Conservation (phyloP, 306 rosid species). For the Cucurbita ficifolia region DNA sequence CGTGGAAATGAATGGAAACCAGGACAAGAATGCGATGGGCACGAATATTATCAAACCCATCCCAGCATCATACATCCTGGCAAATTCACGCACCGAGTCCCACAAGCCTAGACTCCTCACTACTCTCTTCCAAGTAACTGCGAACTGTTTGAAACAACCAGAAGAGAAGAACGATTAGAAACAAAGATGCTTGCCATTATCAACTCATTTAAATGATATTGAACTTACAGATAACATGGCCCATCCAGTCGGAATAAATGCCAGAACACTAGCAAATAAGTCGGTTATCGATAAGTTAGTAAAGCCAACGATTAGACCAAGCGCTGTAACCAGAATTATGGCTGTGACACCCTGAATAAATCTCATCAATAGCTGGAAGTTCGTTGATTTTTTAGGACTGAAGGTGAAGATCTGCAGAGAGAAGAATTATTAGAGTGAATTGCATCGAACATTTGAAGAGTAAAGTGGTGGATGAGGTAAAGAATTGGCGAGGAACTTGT, state of each 20-base stretch:
- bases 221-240: slow-evolving; percentile 69
- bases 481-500: not conserved
- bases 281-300: slow-evolving; percentile 54
- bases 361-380: slow-evolving; percentile 64
- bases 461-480: not conserved
- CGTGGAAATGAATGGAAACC: slow-evolving; percentile 95
- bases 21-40: slow-evolving; percentile 61
- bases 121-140: slow-evolving; percentile 65
- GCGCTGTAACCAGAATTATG: slow-evolving; percentile 49
- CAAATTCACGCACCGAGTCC: slow-evolving; percentile 91
- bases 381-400: slow-evolving; percentile 57
- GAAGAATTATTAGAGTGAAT: not conserved
- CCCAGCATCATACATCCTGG: slow-evolving; percentile 93
- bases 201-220: not conserved
- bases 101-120: slow-evolving; percentile 59
- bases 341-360: slow-evolving; percentile 66
- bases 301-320: slow-evolving; percentile 48
- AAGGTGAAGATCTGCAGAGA: slow-evolving; percentile 61
- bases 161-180: not conserved
- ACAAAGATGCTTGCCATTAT: not conserved
- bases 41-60: slow-evolving; percentile 80
- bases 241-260: slow-evolving; percentile 89
- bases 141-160: slow-evolving; percentile 42
- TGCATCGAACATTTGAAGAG: not conserved
- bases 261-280: slow-evolving; percentile 75